These are phyloP conservation scores for Anethum foeniculum DNA, from an alignment of 140 eudicot genomes.

Conservation along the genomic window DNA sequence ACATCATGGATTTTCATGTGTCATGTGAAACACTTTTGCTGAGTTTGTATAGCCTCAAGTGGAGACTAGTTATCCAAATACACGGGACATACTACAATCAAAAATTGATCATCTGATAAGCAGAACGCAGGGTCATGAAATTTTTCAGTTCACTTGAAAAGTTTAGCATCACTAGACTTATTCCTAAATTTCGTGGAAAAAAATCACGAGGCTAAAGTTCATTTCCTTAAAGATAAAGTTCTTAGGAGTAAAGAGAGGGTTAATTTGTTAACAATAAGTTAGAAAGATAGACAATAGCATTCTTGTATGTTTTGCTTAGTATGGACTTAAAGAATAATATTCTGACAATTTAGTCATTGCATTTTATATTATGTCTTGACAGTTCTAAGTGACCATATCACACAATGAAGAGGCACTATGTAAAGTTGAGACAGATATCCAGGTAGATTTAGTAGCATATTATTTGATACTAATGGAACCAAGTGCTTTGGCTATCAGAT, in stretches of 20 bases:
- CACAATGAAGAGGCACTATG: not conserved
- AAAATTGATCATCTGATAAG: not conserved
- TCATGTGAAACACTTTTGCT: not conserved
- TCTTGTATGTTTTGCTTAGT: not conserved
- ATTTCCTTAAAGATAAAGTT: not conserved
- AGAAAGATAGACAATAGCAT: not conserved
- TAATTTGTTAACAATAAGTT: not conserved
- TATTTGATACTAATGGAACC: slow-evolving; percentile 15
- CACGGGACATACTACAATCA: not conserved
- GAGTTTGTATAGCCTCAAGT: not conserved
- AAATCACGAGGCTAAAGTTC: not conserved
- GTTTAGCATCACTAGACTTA: not conserved
- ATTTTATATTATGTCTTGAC: not conserved
- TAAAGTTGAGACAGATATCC: slow-evolving; percentile 1
- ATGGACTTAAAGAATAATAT: not conserved
- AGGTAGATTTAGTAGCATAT: slow-evolving; percentile 10
- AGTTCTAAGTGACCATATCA: not conserved
- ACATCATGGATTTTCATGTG: not conserved
- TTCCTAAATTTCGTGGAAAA: not conserved
- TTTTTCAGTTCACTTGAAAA: not conserved
- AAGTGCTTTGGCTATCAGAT: slow-evolving; percentile 1
- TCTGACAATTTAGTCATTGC: not conserved
- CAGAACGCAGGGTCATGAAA: not conserved
- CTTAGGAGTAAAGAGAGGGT: not conserved
- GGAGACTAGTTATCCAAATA: not conserved